Evolutionary conservation across 331 rosid genomes (phyloP), one percentile per base, ranked within the genome.

Genomic region (Prunus yedoensis): DNA sequence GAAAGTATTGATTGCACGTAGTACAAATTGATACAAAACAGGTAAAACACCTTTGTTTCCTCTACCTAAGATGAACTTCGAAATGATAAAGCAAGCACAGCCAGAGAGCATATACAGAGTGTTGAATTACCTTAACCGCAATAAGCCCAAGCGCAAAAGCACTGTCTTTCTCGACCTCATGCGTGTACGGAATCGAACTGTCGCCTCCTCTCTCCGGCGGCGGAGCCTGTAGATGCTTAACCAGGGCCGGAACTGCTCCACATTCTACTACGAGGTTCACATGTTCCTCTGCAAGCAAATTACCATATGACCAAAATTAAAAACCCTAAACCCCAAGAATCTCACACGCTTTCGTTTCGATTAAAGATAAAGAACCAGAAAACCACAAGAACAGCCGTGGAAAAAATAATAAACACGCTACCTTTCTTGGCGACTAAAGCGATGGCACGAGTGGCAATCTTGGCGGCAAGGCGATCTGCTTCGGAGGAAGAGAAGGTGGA

Each of bases 91-190:
- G 7, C 35, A n/a, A 21, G 68, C 3, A 9, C 21, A 15, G 13
- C 30, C 13, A 59, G 1, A 64, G 64, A 43, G 56, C 10, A 46
- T 12, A 35, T 17, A 27, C 1, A 16, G 10, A 25, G 23, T 2
- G n/a, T 21, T 17, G 8, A 81, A 69, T 81, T 77, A 91, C 95
- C 61, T 83, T 83, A 10, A 76, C 60, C 8, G 89, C 90, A 8
- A 89, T 83, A 71, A 89, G 83, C 16, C 88, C 88, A 2, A 91
- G 86, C 5, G 81, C 63, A 1, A 61, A 27, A 1, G 86, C 89
- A 49, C 88, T 67, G 8, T 64, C 75, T 67, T 70, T 88, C 81
- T 82, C 88, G 57, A 91, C 78, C 52, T 81, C 92, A 43, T 67
- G 53, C 70, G 68, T 73, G 8, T 57, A 62, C 25, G 23, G 61